Base-by-base conservation (phyloP, 192 early-diverging fungal genomes). In the Backusella psychrophila region DNA sequence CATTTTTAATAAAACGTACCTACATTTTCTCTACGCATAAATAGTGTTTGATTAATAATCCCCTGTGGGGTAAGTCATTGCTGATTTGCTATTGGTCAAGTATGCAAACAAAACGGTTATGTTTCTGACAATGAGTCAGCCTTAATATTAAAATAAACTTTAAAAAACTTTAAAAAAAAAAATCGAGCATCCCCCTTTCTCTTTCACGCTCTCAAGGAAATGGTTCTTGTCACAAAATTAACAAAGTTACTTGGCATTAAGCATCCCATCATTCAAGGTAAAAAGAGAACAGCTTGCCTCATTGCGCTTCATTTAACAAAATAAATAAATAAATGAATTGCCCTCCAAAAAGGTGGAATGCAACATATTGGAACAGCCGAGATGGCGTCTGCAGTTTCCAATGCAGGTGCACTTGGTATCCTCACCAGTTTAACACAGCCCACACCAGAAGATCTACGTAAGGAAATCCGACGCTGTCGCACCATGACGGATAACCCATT, bases 371-470 rank as follows among this genome's bases (percentile, higher is more conserved):
- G 85, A 41, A 84, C 83, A 4, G 87, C 85, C 26, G 84, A 88
- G 74, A 75, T 88, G 36, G 85, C 85, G 29, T 83, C 87, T 38
- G 93, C 93, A 4, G 93, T 94, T 2, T 92, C 92, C 6, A 94
- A 94, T 75, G 93, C 93, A 31, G 93, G 93, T 59, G 93, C 88
- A 69, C 85, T 93, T 35, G 88, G 91, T 53, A 82, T 94, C 33
- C 81, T 94, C 66, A 94, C 93, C 3, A 91, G 87, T 6, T 83
- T 94, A 72, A 93, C 93, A n/a, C 92, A 94, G 76, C 93, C 93
- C 42, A 93, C 93, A 0, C 93, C 93, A 1, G 92, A 93, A 69
- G 87, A 83, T 63, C 77, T 94, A 6, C 85, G 88, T 53, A 80
- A 82, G 23, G 93, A 94, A 79, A 94, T 94, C 74, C 85, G 83